Base-by-base conservation (phyloP, 2,329 filamentous ascomycete species). In the Aspergillus sojae region DNA sequence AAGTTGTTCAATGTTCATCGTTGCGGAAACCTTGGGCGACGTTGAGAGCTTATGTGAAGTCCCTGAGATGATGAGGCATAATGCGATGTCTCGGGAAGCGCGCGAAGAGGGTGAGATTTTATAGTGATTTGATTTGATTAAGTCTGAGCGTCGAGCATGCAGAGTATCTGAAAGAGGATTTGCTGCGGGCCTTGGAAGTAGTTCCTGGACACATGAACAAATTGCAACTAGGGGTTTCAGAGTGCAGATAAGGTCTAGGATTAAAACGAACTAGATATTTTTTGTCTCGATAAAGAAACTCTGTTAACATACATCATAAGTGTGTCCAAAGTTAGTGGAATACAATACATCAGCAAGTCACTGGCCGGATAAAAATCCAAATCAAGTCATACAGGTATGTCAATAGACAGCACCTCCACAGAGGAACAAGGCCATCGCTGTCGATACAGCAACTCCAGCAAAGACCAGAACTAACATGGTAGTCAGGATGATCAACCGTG, bases 291-390 rank as follows among this genome's bases (percentile, higher is more conserved):
- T 61, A 34, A 21, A 52, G 57, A 64, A 61, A 61, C 55, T 62
- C 19, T 43, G 36, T 57, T 68, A 67, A 63, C 66, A 67, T 68
- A 68, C 66, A 67, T 63, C 66, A 65, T 67, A 61, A 67, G 50
- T 57, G 58, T 60, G 43, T 58, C 62, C 61, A 48, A 48, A 26
- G 45, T 26, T 28, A 5, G 45, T 48, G 60, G 53, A 50, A 58
- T 64, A 64, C 57, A 63, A 57, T 41, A 61, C 55, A 26, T 39
- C 41, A 57, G 30, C n/a, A 50, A 58, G n/a, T 32, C 39, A 60
- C 52, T 57, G 52, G 43, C 32, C 50, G 53, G 28, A 60, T 45
- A 45, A 60, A 16, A 63, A 26, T 41, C 23, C 50, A 52, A 45
- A 61, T 26, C 53, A 52, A 57, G 32, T 57, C 53, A 54, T 57